Evolutionary conservation across 2,329 filamentous ascomycete species (phyloP).

Genomic region (Sporothrix schenckii): DNA sequence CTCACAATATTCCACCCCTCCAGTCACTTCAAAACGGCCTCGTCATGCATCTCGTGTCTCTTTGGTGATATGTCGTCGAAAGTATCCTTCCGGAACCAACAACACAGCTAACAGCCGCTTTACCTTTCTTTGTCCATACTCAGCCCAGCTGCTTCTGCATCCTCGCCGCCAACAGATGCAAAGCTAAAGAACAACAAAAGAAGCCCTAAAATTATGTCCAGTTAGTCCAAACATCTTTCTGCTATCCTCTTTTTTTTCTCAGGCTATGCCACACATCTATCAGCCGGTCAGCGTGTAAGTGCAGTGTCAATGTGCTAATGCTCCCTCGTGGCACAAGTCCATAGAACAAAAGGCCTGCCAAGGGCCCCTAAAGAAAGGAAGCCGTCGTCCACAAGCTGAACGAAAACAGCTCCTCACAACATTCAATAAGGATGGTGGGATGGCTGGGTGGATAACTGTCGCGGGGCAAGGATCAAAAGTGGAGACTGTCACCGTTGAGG

Average conservation of each 20-base stretch:
- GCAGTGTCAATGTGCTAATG: neutral
- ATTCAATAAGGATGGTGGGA: neutral
- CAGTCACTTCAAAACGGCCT: neutral
- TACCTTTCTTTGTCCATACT: neutral
- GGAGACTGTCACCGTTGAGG: neutral
- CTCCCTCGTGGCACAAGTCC: conserved; percentile 5
- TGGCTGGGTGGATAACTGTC: conserved; percentile 17
- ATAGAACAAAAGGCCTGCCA: neutral
- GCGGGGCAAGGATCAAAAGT: conserved; percentile 23
- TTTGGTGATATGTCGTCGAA: neutral
- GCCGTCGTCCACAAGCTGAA: neutral
- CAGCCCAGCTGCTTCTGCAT: neutral
- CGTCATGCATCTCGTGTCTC: too few species aligned
- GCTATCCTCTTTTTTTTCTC: neutral
- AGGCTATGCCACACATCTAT: neutral
- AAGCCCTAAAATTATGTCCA: neutral
- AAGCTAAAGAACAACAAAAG: neutral
- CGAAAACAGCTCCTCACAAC: neutral
- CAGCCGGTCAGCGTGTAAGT: neutral
- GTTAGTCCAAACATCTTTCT: too few species aligned
- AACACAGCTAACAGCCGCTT: neutral
- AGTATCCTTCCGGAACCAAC: conserved; percentile 23
- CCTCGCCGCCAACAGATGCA: conserved; percentile 4
- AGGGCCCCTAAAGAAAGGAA: neutral
- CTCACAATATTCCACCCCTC: too few species aligned